A percentile compares a stretch with the other conserved stretches of the same genome.
These are phyloP conservation scores for Colletotrichum godetiae DNA, from an alignment of 2,329 filamentous ascomycete species.

Conservation along the genomic window DNA sequence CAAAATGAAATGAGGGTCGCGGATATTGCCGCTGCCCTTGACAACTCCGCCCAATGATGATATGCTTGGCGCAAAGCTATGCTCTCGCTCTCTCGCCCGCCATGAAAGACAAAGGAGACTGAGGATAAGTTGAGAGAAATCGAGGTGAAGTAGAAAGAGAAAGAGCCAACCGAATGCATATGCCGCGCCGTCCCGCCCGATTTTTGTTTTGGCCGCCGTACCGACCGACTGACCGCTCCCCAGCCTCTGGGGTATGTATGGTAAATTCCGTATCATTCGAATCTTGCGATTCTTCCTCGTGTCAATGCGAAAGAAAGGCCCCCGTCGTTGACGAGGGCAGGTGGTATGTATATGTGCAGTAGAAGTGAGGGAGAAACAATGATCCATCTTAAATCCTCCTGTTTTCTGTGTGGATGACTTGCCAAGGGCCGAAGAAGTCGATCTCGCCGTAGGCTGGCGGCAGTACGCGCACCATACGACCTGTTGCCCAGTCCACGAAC, in stretches of 20 bases:
- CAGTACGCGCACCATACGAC: slow-evolving; percentile 63
- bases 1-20: background rate
- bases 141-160: background rate
- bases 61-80: slow-evolving; percentile 13
- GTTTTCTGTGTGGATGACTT: slow-evolving; percentile 62
- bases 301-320: slow-evolving; percentile 25
- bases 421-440: slow-evolving; percentile 61
- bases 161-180: slow-evolving; percentile 17
- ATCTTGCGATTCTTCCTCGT: slow-evolving; percentile 33
- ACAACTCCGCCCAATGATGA: slow-evolving; percentile 33
- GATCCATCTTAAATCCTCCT: slow-evolving; percentile 49
- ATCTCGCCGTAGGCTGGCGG: slow-evolving; percentile 66
- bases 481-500: slow-evolving; percentile 70
- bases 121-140: background rate
- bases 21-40: background rate
- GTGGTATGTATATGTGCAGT: slow-evolving; percentile 28
- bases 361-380: background rate
- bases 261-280: slow-evolving; percentile 23
- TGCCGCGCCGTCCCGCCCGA: slow-evolving; percentile 25
- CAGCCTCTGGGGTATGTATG: slow-evolving; percentile 9
- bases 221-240: background rate
- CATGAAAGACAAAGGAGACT: slow-evolving; percentile 5
- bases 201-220: slow-evolving; percentile 29
- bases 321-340: slow-evolving; percentile 5
- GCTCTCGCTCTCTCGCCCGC: slow-evolving; percentile 6